Evolutionary conservation across 371 early-diverging fungal species (phyloP), one percentile per base, ranked within the genome.

Genomic region (Lichtheimia ornata): DNA sequence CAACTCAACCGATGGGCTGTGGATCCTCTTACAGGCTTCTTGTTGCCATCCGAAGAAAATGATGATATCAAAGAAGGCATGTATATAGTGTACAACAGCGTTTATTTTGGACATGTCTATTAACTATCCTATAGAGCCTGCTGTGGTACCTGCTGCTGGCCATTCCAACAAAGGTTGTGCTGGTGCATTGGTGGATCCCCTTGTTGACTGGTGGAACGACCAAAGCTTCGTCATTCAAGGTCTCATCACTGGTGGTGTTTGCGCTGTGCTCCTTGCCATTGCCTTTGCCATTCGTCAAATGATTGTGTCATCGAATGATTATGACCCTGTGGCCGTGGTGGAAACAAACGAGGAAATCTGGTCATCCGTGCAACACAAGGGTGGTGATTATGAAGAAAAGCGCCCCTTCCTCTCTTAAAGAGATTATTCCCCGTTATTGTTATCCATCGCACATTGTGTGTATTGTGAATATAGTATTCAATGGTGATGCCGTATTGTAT

Each of bases 1-100:
- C 50, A 72, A 18, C 61, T 82, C 35, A 65, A 76, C 35, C 79
- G 74, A 62, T 84, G 80, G 81, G 54, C 71, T 18, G 71, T 73
- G 5, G 81, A 80, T 61, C 77, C 74, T 35, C 28, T 77, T 44
- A 77, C 75, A 52, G 77, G 77, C 20, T 74, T 75, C 64, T 64
- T 77, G 58, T 58, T 77, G 54, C 53, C 56, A 40, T 49, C 24
- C 17, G 18, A 50, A 5, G 50, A 58, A 9, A 15, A 12, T 35
- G 17, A 25, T 45, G 18, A 17, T 14, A 22, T n/a, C 53, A 20
- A 52, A 12, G n/a, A 50, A 30, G n/a, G 13, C n/a, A 50, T 12
- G 15, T 35, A 27, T 58, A 30, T 58, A 35, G 13, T 41, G 20
- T 14, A 45, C 27, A 45, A 45, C 27, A 45, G 22, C 11, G 9